Evolutionary conservation across 495 filamentous ascomycete species (phyloP), one percentile per base, ranked within the genome.

Genomic region (Cladorrhinum samala): DNA sequence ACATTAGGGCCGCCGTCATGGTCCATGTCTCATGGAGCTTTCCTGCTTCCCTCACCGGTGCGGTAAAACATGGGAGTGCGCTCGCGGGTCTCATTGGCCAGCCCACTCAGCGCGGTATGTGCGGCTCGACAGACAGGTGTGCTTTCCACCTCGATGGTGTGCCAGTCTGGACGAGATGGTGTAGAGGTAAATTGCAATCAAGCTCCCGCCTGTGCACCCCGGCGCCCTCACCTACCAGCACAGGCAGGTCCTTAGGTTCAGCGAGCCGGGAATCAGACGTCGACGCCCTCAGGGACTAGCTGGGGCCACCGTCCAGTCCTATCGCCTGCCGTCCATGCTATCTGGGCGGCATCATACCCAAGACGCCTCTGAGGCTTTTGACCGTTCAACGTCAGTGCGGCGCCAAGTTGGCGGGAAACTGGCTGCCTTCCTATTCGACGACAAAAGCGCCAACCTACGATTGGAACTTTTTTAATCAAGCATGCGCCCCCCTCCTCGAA

Each of bases 111-210:
- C 50, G 55, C 44, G 18, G 53, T 20, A 23, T 45, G 38, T 59
- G 60, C 46, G 57, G 62, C 57, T 61, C 58, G 59, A 58, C n/a
- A 36, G 41, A 52, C 38, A 42, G 47, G 46, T 37, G 50, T 40
- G 50, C 24, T 47, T 62, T 59, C 64, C 59, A 62, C 50, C 54
- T 18, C 37, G 57, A 47, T 57, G 58, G 63, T 46, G 56, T 57
- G 41, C 50, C 47, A 60, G 60, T 65, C 58, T n/a, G n/a, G n/a
- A 69, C 58, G 53, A 59, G 62, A 57, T 62, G 58, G 62, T 55
- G 64, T 57, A 23, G 41, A 39, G 50, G 52, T 52, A 63, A 57
- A 67, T 61, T 63, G 61, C 62, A 65, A 69, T 69, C 42, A 60
- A 58, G 41, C 43, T 66, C 58, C 63, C 61, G 58, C 54, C 49